Base-by-base conservation (phyloP, 176 grass and related monocot species). In the Phyllostachys edulis region DNA sequence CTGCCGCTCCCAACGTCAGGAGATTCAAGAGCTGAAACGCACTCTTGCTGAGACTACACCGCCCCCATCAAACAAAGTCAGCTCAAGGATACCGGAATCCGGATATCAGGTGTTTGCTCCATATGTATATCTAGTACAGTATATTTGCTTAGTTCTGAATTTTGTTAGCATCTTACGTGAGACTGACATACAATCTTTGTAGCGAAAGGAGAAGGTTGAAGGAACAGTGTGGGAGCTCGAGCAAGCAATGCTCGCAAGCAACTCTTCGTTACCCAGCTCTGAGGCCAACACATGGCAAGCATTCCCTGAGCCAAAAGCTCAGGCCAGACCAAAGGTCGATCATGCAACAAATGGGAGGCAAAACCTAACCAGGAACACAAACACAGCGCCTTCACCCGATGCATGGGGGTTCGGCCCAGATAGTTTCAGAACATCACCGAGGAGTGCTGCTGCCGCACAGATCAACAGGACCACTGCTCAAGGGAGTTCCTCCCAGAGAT, bases 21-120 rank as follows among this genome's bases (percentile, higher is more conserved):
- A 97, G 83, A 89, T 97, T 67, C 94, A 96, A 84, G 91, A 89
- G 46, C 82, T 96, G n/a, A 96, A 96, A 68, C 86, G 78, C 11
- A 71, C 74, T 67, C 50, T 93, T 79, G 86, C 86, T 37, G 88
- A 88, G 69, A 71, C 86, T 61, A 86, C 65, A 26, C 54, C 83
- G 15, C 74, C 85, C 0, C 42, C 88, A 0, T 82, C 74, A 69
- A 90, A 32, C 52, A 93, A 87, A 86, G 51, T 85, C 67, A 85
- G 64, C 61, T 91, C 89, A 69, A 92, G 77, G 79, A 14, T 60
- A 46, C 80, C 85, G 21, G 67, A 85, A n/a, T 81, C 56, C 3
- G 24, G 81, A 73, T 76, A 79, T 57, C 90, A 81, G 87, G 86
- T 93, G 46, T 23, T 81, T 78, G 27, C 14, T 70, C 7, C 21